Conservation (phyloP, 805 yeast species). For the Jamesozyma lodderae region DNA sequence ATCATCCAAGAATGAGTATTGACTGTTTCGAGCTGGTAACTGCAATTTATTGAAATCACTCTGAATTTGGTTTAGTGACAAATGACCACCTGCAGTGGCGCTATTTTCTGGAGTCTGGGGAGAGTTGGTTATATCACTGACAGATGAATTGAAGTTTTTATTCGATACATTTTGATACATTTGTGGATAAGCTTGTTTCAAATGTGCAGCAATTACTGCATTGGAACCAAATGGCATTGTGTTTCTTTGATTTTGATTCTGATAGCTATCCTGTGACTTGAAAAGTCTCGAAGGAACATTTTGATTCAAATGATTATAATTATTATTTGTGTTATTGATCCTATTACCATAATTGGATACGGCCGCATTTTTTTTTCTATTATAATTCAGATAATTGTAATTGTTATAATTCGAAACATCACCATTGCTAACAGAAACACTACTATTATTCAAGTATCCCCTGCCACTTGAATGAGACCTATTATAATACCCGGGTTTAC, state of each 20-base stretch:
- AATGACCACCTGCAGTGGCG: neutral
- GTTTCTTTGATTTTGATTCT: neutral
- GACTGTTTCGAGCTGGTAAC: neutral
- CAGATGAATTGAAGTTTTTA: neutral
- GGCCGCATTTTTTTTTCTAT: neutral
- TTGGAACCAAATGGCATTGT: slow-evolving; percentile 2
- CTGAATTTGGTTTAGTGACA: neutral
- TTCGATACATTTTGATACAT: slow-evolving; percentile 8
- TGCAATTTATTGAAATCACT: neutral
- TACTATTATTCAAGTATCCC: slow-evolving; percentile 1
- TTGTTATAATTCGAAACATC: slow-evolving; percentile 1
- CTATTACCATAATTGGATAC: neutral
- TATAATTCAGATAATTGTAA: slow-evolving; percentile 3
- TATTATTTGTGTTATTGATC: too few relatives aligned
- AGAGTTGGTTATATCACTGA: neutral
- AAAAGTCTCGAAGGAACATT: neutral
- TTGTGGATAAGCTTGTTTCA: slow-evolving; percentile 21
- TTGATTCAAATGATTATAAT: too few relatives aligned
- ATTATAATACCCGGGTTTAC: slow-evolving; percentile 1
- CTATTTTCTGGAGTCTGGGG: neutral
- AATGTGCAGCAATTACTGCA: slow-evolving; percentile 13
- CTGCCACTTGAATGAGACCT: neutral
- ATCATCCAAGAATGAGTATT: too few relatives aligned
- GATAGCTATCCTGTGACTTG: neutral
- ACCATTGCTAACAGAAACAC: slow-evolving; percentile 1